Evolutionary conservation across 2,329 filamentous ascomycete genomes (phyloP).

Genomic region (Verticillium tricorpus): DNA sequence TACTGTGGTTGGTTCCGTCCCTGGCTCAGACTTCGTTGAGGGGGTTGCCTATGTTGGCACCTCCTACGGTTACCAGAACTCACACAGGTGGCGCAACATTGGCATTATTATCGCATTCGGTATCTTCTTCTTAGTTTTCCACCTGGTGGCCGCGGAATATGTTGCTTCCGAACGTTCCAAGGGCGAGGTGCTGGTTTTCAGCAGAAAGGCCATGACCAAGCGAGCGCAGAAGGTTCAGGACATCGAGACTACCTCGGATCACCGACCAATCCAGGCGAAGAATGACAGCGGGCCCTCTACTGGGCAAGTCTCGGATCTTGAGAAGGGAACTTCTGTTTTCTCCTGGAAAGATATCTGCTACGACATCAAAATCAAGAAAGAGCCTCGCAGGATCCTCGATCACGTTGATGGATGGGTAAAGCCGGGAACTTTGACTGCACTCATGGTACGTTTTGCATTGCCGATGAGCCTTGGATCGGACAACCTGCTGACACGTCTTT

Average conservation of each 20-base stretch:
- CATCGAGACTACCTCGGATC: not conserved
- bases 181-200: constrained; percentile 10
- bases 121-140: not conserved
- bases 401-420: constrained; percentile 73
- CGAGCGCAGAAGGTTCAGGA: constrained; percentile 3
- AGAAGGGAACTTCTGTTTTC: constrained; percentile 58
- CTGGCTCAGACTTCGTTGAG: constrained; percentile 1
- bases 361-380: constrained; percentile 66
- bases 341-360: constrained; percentile 71
- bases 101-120: constrained; percentile 7
- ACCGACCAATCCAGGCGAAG: not conserved
- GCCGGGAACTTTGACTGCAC: constrained; percentile 66
- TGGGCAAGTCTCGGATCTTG: constrained; percentile 13
- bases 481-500: not conserved
- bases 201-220: not conserved
- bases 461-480: constrained; percentile 35
- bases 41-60: constrained; percentile 5
- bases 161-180: constrained; percentile 5
- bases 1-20: not conserved
- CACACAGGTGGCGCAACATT: constrained; percentile 7
- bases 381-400: constrained; percentile 61
- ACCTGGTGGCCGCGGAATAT: constrained; percentile 8
- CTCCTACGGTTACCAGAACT: constrained; percentile 4
- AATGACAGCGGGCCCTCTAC: not conserved
- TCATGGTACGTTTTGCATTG: constrained; percentile 61